Evolutionary conservation across 1,284 basidiomycete genomes (phyloP), one percentile per base, ranked within the genome.

Genomic region (Gymnopus androsaceus): DNA sequence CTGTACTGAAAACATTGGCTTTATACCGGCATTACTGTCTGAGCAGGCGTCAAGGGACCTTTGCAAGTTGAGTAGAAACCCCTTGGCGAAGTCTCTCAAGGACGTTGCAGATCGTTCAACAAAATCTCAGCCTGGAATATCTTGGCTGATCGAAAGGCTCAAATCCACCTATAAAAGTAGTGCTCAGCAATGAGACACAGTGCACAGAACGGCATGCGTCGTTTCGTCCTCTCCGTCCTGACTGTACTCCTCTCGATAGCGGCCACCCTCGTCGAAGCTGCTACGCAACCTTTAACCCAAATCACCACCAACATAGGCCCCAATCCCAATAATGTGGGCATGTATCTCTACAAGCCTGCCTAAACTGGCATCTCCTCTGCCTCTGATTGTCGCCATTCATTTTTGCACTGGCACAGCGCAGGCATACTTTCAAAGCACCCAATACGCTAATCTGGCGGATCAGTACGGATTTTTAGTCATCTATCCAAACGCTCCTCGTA

Each of bases 311-410:
- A 55, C 44, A 48, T 58, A 30, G 59, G 59, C 11, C 27, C 48
- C 7, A 60, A 60, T 31, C 59, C 81, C 6, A 82, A 76, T 53
- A 75, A 76, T 59, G 77, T 82, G 30, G 63, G 66, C 44, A 76
- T 80, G 70, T 80, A 68, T 63, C 65, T 77, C 15, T 83, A 83
- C 72, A 72, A 70, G 61, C 81, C 82, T 2, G 64, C 73, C n/a
- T 8, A 68, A 63, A 21, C 70, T 81, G 19, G 70, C 68, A 2
- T 50, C 70, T 50, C 71, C 72, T 3, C 75, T 79, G 0, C 71
- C 79, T 33, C 68, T 83, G 33, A 77, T 83, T 52, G 75, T 82
- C 49, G 81, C 79, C 21, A 76, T 81, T 34, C 81, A 79, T 62
- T 77, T 77, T 56, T 82, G 82, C 69, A 65, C 67, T 5, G 82